Evolutionary conservation across 2,329 filamentous ascomycete genomes (phyloP).

Genomic region (Aspergillus amoenus): DNA sequence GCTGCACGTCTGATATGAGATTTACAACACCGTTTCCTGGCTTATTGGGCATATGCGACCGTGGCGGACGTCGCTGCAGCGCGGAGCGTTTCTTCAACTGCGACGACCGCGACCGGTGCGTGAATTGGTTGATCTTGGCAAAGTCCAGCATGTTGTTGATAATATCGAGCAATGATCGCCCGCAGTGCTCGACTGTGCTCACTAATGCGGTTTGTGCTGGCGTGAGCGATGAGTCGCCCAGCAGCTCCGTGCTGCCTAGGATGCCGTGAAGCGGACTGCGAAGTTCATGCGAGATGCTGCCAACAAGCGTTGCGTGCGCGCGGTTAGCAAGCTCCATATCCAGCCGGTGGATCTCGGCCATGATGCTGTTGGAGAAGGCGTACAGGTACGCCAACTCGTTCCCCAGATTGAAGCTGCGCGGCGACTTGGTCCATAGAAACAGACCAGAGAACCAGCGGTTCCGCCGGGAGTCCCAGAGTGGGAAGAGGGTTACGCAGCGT

Average conservation of each 20-base stretch:
- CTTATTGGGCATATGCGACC: not conserved
- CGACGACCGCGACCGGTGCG: not conserved
- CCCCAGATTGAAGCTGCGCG: conserved; percentile 24
- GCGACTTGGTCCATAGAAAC: conserved; percentile 30
- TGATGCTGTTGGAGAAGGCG: conserved; percentile 34
- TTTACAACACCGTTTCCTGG: not conserved
- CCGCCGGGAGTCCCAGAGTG: conserved; percentile 33
- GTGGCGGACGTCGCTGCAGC: not conserved
- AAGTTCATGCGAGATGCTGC: conserved; percentile 37
- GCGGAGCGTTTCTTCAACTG: not conserved
- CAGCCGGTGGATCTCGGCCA: conserved; percentile 33
- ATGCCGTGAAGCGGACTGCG: conserved; percentile 39
- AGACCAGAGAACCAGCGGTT: conserved; percentile 30
- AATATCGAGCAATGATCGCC: conserved; percentile 43
- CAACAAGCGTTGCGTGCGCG: conserved; percentile 35
- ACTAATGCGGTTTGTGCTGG: conserved; percentile 31
- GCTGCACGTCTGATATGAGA: conserved; percentile 12
- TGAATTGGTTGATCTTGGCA: conserved; percentile 26
- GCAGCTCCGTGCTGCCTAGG: conserved; percentile 33
- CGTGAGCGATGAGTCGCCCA: conserved; percentile 29
- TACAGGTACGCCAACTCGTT: conserved; percentile 30
- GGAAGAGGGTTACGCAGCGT: conserved; percentile 29
- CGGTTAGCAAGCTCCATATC: conserved; percentile 30
- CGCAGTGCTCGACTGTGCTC: conserved; percentile 41
- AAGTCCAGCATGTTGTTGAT: conserved; percentile 40